Conservation (phyloP, 2,329 filamentous ascomycete genomes). For the Colletotrichum phormii region DNA sequence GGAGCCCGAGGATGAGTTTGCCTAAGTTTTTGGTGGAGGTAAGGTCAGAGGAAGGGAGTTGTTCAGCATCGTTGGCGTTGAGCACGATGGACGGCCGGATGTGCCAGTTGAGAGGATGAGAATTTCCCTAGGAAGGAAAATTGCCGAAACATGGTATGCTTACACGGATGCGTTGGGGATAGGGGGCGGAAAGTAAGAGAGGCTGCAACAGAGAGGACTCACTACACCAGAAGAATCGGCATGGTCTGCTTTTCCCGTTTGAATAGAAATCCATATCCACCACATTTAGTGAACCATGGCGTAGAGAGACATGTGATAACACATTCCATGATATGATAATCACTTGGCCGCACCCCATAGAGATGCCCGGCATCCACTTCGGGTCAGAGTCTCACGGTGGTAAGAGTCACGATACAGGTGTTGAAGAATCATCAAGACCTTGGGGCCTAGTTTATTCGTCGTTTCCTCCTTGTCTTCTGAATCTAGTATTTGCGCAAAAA, state of each 20-base stretch:
- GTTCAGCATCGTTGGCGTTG: too few species aligned
- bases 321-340: neutral
- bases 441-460: conserved; percentile 4
- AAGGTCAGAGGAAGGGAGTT: neutral
- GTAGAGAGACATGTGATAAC: neutral
- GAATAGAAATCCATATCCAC: conserved; percentile 24
- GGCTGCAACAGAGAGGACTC: neutral
- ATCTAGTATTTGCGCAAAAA: conserved; percentile 17
- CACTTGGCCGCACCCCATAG: neutral
- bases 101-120: too few species aligned
- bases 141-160: neutral
- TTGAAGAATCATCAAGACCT: conserved; percentile 4
- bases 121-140: neutral
- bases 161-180: neutral
- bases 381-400: neutral
- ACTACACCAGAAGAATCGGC: conserved; percentile 8
- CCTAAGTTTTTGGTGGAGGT: conserved; percentile 40
- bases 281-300: neutral
- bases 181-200: neutral
- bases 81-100: too few species aligned
- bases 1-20: conserved; percentile 58
- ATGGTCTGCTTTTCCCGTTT: neutral
- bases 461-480: conserved; percentile 6
- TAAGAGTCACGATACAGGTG: neutral
- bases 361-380: neutral